Base-by-base conservation (phyloP, 148 eudicot species). In the Amaranthus palmeri region DNA sequence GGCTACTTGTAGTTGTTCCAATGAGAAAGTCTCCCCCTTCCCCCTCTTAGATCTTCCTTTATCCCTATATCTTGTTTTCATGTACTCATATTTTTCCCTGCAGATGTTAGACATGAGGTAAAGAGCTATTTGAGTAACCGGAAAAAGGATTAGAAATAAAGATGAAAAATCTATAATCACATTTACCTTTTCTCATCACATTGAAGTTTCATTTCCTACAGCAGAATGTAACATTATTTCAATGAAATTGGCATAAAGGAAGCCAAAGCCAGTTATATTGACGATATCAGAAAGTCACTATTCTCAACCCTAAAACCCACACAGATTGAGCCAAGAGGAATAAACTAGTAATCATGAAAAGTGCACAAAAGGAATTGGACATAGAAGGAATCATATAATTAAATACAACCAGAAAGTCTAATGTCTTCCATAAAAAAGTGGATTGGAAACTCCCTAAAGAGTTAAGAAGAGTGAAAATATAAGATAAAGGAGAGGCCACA, bases 161-260 rank as follows among this genome's bases (percentile, higher is more conserved):
- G 64, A 43, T 25, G 18, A 4, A 25, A 50, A 25, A 25, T 25
- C 12, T 59, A n/a, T 6, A 77, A 13, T 45, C 6, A 18, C 10
- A 53, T 12, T 73, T 44, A 91, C 97, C 90, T 89, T 85, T 92
- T 92, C 50, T 77, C 91, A 72, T 92, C 96, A 76, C 97, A 89
- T 42, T 83, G 88, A 57, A 61, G 81, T 83, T 92, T 92, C 97
- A 92, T 92, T 68, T 88, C 96, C 97, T 92, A 84, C 80, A 89
- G 65, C 15, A 73, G 59, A 48, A 72, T 49, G 53, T 7, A 79
- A 25, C 36, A 25, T 25, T 25, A 25, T 25, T 25, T 25, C 36
- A 25, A 25, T 25, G 36, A 25, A 25, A 25, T 25, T 25, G 36
- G 10, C 49, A 15, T 10, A 41, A 43, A 49, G n/a, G 1, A 58